These are phyloP conservation scores for Papilionanthe hybrid DNA, from an alignment of 116 monocot species.

Conservation along the genomic window DNA sequence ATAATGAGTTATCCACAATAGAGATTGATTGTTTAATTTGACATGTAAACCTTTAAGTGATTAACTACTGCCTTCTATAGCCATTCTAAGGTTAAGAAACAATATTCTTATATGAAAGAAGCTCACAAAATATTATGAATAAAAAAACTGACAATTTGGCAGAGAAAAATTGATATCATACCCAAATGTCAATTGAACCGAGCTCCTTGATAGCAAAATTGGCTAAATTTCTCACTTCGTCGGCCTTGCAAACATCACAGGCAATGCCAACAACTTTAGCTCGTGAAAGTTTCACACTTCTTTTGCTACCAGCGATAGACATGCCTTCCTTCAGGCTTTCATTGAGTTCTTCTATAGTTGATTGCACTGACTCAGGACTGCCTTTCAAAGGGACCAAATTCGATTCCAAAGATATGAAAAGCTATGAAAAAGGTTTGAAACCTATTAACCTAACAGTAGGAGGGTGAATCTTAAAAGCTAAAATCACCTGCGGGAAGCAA, in stretches of 20 bases:
- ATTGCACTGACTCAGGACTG: conserved; percentile 77
- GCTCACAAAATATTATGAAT: not conserved
- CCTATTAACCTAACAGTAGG: not conserved
- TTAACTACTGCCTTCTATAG: not conserved
- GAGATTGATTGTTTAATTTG: not conserved
- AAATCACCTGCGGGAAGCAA: conserved; percentile 88
- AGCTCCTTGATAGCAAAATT: conserved; percentile 66
- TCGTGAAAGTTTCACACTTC: conserved; percentile 37
- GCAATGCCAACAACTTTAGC: conserved; percentile 81
- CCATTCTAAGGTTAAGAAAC: not conserved
- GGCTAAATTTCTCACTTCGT: conserved; percentile 76
- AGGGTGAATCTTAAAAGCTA: conserved; percentile 7
- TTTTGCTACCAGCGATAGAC: conserved; percentile 35
- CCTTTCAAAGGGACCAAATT: conserved; percentile 36
- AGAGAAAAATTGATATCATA: conserved; percentile 16
- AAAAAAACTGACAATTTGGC: not conserved
- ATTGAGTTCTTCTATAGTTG: conserved; percentile 70
- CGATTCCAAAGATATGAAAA: conserved; percentile 14
- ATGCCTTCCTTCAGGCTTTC: conserved; percentile 68
- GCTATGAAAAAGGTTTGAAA: not conserved
- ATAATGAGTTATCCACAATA: not conserved
- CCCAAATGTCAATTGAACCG: conserved; percentile 95
- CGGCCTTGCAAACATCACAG: conserved; percentile 93
- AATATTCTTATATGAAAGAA: not conserved
- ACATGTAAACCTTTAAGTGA: not conserved